phyloP scores from a whole-genome alignment of 495 filamentous ascomycete species.

The Hyphodiscus hymeniophilus region DNA sequence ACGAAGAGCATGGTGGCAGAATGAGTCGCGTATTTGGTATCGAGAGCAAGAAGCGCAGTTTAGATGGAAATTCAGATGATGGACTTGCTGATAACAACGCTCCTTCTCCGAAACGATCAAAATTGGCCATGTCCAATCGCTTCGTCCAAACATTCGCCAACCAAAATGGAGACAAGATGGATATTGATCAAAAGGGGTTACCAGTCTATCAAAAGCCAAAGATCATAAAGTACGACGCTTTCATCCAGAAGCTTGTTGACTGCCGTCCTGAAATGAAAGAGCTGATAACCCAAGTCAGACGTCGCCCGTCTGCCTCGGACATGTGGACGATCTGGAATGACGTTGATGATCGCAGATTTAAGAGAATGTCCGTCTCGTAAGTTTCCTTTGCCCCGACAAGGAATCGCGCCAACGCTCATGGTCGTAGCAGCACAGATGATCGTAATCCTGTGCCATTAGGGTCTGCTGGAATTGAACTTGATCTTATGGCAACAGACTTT shows the following conservation, averaged over 20 bases:
- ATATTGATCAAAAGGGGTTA: background rate
- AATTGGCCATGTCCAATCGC: background rate
- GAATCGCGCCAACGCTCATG: background rate
- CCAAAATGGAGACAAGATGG: background rate
- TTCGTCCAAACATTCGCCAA: background rate
- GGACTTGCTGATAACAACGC: background rate
- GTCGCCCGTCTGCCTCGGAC: constrained; percentile 9
- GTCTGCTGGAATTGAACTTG: too few relatives aligned
- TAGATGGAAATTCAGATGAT: background rate
- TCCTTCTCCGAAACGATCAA: background rate
- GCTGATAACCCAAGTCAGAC: constrained; percentile 4
- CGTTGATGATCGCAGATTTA: background rate
- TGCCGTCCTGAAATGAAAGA: constrained; percentile 10
- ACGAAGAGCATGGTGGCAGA: background rate
- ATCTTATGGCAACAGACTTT: too few relatives aligned
- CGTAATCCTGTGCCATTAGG: too few relatives aligned
- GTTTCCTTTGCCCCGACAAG: background rate
- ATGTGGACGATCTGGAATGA: constrained; percentile 11
- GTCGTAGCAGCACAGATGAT: background rate
- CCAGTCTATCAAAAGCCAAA: background rate
- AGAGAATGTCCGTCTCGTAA: background rate
- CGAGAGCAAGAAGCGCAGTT: background rate
- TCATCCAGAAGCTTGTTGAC: constrained; percentile 4
- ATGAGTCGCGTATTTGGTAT: background rate
- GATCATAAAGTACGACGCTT: constrained; percentile 3